Evolutionary conservation across 345 rosid species (phyloP), one percentile per base, ranked within the genome.

Genomic region (Balakata baccata): DNA sequence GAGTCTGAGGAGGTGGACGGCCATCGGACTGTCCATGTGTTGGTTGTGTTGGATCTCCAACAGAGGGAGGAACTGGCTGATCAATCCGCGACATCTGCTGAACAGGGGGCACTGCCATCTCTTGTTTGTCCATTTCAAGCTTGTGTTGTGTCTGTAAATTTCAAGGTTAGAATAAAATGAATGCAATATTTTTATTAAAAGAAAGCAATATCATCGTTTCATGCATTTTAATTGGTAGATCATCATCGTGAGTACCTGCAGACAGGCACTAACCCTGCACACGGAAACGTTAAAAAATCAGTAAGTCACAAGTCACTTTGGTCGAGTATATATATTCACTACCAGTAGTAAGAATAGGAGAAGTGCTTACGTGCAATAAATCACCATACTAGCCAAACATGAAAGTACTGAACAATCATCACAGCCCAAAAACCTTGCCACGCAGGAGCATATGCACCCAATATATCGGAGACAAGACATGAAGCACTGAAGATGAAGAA

Each of bases 41-140:
- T 56, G 83, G 77, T 43, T 78, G 85, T 51, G 89, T 79, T 46
- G 88, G 74, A 70, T 94, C 92, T 37, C 34, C 98, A 3, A 87
- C 87, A 3, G 96, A 39, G 0, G 98, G 93, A 76, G 98, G 99
- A 29, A 76, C 16, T 9, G 87, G 89, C 76, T 90, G 98, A 64
- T 90, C 96, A 7, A 95, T 64, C 80, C 99, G 94, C 4, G 99
- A 95, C 99, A 95, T 95, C 66, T 89, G 91, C 83, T 92, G 97
- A 69, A 72, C 38, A 0, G 90, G 90, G 75, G 98, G 98, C 52
- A 92, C 89, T 23, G 92, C 88, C 96, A 95, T 91, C 34, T 57
- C 77, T 65, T 80, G 81, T 77, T 92, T 95, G 87, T 95, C 99
- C 98, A 95, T 89, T 83, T 95, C 97, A 64, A 95, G 51, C 81